Percentiles rank a stretch among this genome's conserved stretches.
phyloP scores from a whole-genome alignment of 1,284 basidiomycete genomes.

The Rhizoctonia solani region DNA sequence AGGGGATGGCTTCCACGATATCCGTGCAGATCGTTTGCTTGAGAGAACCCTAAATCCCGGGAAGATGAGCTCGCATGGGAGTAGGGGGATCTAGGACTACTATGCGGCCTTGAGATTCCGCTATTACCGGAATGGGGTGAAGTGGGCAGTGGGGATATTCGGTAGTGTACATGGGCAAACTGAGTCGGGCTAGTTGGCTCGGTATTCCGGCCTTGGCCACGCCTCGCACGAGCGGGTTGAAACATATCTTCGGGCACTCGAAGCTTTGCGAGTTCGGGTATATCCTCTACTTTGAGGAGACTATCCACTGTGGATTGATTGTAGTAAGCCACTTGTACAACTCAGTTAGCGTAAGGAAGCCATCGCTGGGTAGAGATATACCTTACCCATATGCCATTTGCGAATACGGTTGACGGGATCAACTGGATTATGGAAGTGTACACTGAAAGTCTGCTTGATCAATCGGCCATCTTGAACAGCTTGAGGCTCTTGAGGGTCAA shows the following conservation, averaged over 20 bases:
- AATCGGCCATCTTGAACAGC: conserved; percentile 4
- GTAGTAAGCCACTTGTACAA: conserved; percentile 19
- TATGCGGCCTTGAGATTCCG: not conserved
- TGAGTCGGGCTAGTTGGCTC: not conserved
- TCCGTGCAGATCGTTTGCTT: not conserved
- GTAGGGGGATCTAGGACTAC: not conserved
- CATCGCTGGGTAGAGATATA: not conserved
- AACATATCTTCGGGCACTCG: conserved; percentile 8
- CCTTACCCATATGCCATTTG: conserved; percentile 33
- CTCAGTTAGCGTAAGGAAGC: not conserved
- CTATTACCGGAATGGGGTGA: not conserved
- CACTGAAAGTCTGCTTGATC: conserved; percentile 30
- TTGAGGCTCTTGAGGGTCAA: conserved; percentile 24
- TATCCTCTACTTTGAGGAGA: conserved; percentile 10
- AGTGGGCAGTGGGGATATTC: not conserved
- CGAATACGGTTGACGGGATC: conserved; percentile 3
- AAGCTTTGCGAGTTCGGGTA: conserved; percentile 12
- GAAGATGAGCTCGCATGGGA: not conserved
- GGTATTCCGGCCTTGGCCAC: conserved; percentile 8
- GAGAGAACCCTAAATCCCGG: not conserved
- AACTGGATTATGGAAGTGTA: conserved; percentile 8
- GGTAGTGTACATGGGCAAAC: not conserved
- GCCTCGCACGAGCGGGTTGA: conserved; percentile 20
- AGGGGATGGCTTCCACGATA: not conserved
- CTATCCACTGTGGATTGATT: conserved; percentile 13